Conservation (phyloP, 2,329 filamentous ascomycete species). For the Penicillium rolfsii region DNA sequence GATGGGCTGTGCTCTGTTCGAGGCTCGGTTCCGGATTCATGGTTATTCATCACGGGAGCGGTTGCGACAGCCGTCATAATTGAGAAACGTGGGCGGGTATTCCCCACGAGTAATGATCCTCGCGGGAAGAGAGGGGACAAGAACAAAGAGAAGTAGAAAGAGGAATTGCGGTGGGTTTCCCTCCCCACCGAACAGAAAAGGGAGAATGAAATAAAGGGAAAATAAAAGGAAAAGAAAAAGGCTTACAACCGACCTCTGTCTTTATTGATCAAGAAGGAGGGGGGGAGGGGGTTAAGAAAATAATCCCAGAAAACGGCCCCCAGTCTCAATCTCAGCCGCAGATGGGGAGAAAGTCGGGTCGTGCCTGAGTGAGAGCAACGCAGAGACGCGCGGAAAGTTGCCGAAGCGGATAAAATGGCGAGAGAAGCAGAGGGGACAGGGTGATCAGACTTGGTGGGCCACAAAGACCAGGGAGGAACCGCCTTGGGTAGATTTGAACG, state of each 20-base stretch:
- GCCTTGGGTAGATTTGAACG: neutral
- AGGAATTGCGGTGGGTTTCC: neutral
- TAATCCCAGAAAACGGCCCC: constrained; percentile 4
- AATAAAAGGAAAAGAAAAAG: neutral
- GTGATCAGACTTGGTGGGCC: neutral
- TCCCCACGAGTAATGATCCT: constrained; percentile 1
- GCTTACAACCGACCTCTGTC: neutral
- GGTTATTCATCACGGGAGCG: constrained; percentile 37
- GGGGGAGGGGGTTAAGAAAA: neutral
- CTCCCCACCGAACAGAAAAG: neutral
- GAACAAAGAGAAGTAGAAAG: constrained; percentile 6
- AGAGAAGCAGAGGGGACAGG: neutral
- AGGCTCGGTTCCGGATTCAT: constrained; percentile 40
- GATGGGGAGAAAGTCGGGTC: constrained; percentile 2
- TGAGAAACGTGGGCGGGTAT: constrained; percentile 6
- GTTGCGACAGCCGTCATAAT: constrained; percentile 43
- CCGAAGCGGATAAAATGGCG: neutral
- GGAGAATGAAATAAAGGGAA: constrained; percentile 8
- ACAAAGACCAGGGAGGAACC: no score
- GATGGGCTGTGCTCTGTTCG: constrained; percentile 48
- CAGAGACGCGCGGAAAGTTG: constrained; percentile 11
- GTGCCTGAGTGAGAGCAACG: neutral
- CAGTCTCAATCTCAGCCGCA: constrained; percentile 8
- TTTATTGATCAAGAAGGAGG: neutral
- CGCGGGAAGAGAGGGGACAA: constrained; percentile 1